Conservation (phyloP, 805 yeast species). For the Candida suzukii region DNA sequence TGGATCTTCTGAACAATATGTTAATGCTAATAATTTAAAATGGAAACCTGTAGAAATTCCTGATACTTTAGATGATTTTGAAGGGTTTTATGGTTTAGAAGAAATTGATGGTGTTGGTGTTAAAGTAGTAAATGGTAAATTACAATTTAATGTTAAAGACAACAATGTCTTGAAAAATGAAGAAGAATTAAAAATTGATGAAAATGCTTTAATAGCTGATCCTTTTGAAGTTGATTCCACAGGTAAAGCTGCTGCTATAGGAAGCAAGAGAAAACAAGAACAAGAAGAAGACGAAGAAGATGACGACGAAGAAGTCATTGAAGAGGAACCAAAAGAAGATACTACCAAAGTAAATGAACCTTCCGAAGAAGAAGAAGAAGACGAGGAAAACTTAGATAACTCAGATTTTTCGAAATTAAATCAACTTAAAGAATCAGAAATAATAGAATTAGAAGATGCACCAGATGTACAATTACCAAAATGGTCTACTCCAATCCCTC, state of each 20-base stretch:
- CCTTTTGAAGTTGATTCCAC: conserved; percentile 13
- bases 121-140: conserved; percentile 60
- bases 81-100: conserved; percentile 88
- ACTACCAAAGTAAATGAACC: no score
- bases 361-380: conserved; percentile 4
- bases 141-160: conserved; percentile 46
- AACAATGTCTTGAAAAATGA: conserved; percentile 16
- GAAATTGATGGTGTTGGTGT: conserved; percentile 92
- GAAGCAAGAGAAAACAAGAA: conserved; percentile 15
- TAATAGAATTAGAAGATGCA: conserved; percentile 1
- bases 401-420: conserved; percentile 1
- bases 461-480: conserved; percentile 42
- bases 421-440: not conserved
- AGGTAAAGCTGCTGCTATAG: conserved; percentile 15
- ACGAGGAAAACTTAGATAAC: not conserved
- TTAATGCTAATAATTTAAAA: conserved; percentile 42
- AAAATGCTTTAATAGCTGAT: conserved; percentile 9
- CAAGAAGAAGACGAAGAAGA: conserved; percentile 13
- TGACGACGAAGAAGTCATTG: conserved; percentile 8
- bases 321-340: conserved; percentile 3
- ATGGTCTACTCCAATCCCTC: conserved; percentile 41
- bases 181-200: conserved; percentile 8
- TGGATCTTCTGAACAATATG: conserved; percentile 18
- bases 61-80: conserved; percentile 78
- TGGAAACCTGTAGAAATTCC: conserved; percentile 87